phyloP scores from a whole-genome alignment of 139 green algal genomes.

The Chlorella sp. region DNA sequence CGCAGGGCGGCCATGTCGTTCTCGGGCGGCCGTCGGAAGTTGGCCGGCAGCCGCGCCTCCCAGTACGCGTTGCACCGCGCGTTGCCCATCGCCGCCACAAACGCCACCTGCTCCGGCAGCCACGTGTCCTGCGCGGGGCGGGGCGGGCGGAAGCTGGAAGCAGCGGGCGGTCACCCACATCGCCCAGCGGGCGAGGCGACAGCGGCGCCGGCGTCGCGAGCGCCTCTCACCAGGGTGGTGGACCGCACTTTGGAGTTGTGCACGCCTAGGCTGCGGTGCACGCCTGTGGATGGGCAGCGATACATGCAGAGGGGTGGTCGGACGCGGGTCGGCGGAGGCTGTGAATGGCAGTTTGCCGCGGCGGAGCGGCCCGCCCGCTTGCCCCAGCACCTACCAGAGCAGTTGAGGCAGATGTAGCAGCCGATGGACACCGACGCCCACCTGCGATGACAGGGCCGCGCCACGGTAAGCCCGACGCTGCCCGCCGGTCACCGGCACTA shows the following conservation, averaged over 20 bases:
- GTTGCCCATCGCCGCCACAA: constrained; percentile 86
- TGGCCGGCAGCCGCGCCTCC: constrained; percentile 76
- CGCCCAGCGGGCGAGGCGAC: too few species aligned
- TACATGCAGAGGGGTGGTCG: too few species aligned
- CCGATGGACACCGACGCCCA: constrained; percentile 89
- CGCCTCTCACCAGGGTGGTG: constrained; percentile 56
- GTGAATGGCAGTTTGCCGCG: too few species aligned
- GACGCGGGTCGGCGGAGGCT: too few species aligned
- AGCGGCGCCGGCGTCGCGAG: too few species aligned
- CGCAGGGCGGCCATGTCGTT: constrained; percentile 66
- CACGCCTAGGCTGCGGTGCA: constrained; percentile 87
- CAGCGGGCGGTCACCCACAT: too few species aligned
- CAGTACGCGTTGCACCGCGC: constrained; percentile 78
- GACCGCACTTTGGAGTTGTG: constrained; percentile 89
- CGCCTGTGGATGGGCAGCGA: too few species aligned
- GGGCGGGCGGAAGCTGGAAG: background rate
- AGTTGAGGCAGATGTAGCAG: constrained; percentile 91
- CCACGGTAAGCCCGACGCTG: too few species aligned
- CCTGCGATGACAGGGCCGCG: too few species aligned
- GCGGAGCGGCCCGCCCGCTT: too few species aligned
- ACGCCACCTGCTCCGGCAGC: constrained; percentile 91
- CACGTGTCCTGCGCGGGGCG: constrained; percentile 82
- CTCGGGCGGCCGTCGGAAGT: constrained; percentile 72
- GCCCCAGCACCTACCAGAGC: constrained; percentile 55
- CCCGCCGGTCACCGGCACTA: too few species aligned